Percentiles rank a stretch among this genome's conserved stretches.
Evolutionary conservation across 164 flowering plant genomes (phyloP).

Genomic region (Stephania cephalantha): DNA sequence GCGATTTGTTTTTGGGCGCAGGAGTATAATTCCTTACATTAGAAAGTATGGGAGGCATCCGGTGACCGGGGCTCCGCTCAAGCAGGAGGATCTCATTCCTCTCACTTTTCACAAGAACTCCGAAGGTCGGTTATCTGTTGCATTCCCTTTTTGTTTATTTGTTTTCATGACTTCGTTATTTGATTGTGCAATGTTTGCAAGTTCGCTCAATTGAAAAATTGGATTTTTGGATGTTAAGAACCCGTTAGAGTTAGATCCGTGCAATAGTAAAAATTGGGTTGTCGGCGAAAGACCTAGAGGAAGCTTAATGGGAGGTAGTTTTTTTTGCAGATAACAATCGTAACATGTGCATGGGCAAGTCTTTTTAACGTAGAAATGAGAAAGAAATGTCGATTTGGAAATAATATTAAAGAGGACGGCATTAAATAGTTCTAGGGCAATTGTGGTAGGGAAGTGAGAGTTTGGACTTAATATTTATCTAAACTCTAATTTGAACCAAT

Average conservation of each 20-base stretch:
- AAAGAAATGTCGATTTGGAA: no score
- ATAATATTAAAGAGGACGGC: no score
- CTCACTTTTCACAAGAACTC: slow-evolving; percentile 86
- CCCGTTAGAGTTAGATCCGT: not conserved
- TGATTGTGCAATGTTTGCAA: not conserved
- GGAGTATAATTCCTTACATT: slow-evolving; percentile 79
- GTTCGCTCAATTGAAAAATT: not conserved
- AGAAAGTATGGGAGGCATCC: slow-evolving; percentile 85
- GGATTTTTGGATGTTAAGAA: no score
- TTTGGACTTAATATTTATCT: no score
- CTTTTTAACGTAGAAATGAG: not conserved
- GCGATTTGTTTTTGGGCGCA: slow-evolving; percentile 18
- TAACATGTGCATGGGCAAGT: not conserved
- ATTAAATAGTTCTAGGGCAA: no score
- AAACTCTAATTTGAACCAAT: no score
- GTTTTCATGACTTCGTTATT: not conserved
- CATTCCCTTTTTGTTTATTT: not conserved
- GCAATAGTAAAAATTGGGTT: not conserved
- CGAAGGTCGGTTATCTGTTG: slow-evolving; percentile 43
- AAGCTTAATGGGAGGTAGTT: not conserved
- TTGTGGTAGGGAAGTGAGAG: no score
- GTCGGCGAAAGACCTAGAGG: not conserved
- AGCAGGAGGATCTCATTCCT: slow-evolving; percentile 69
- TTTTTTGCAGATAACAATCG: not conserved
- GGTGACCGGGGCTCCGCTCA: slow-evolving; percentile 67